These are phyloP conservation scores for Antrodiella citrinella DNA, from an alignment of 768 basidiomycete genomes.

Conservation along the genomic window DNA sequence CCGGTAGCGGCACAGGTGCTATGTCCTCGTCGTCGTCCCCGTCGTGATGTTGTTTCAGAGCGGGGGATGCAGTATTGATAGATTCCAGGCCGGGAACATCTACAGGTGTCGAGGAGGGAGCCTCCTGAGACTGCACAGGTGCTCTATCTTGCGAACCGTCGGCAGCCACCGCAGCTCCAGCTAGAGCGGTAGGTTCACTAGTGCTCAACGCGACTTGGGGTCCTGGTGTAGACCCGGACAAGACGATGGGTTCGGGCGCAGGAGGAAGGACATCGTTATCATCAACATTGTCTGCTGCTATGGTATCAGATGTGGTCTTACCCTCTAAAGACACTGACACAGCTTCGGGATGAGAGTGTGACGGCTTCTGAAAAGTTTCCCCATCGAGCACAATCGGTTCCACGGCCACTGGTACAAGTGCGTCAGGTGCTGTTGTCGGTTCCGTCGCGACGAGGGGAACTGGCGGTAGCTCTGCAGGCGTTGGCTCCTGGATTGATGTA, in stretches of 20 bases:
- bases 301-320: constrained; percentile 2
- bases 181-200: constrained; percentile 22
- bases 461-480: background rate
- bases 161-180: background rate
- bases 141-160: background rate
- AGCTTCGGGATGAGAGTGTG: background rate
- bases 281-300: constrained; percentile 4
- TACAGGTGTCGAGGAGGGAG: background rate
- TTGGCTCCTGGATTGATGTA: background rate
- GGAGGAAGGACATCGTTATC: constrained; percentile 16
- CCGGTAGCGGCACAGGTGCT: background rate
- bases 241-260: constrained; percentile 23
- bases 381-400: background rate
- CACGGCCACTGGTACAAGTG: background rate
- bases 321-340: too few relatives aligned
- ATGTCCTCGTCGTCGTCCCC: too few relatives aligned
- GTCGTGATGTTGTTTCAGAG: background rate
- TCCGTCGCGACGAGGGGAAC: constrained; percentile 2
- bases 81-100: background rate
- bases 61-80: background rate
- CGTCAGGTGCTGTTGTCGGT: background rate
- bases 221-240: constrained; percentile 22
- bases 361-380: constrained; percentile 4
- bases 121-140: background rate
- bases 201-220: constrained; percentile 22